Conservation (phyloP, 2,329 filamentous ascomycete genomes). For the Metarhizium anisopliae region DNA sequence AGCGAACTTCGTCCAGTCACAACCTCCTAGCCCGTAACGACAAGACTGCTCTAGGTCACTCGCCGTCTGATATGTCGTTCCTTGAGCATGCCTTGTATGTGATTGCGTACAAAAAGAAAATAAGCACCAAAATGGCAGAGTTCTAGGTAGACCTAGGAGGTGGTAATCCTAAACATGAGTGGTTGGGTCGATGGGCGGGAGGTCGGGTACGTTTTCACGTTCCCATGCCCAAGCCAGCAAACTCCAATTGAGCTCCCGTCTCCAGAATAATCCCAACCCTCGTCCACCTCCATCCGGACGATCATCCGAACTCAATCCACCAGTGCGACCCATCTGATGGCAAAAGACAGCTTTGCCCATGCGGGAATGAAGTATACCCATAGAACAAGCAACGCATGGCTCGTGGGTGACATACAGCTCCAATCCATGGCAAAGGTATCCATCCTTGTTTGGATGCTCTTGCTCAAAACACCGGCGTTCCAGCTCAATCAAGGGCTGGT, state of each 20-base stretch:
- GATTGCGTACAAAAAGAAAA: neutral
- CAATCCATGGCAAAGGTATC: constrained; percentile 88
- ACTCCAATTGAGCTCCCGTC: constrained; percentile 78
- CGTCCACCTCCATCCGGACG: constrained; percentile 46
- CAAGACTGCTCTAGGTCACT: neutral
- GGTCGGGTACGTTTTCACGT: constrained; percentile 29
- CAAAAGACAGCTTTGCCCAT: constrained; percentile 82
- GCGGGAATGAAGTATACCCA: constrained; percentile 90
- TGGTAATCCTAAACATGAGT: constrained; percentile 41
- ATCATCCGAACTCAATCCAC: constrained; percentile 73
- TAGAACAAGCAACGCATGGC: constrained; percentile 92
- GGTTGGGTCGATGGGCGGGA: constrained; percentile 35
- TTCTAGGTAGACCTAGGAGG: constrained; percentile 28
- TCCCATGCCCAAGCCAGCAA: constrained; percentile 73
- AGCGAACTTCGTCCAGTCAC: neutral
- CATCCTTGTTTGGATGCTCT: constrained; percentile 61
- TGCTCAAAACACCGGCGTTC: constrained; percentile 54
- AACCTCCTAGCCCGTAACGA: neutral
- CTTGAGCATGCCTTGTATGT: neutral
- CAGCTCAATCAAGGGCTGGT: constrained; percentile 57
- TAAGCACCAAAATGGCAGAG: constrained; percentile 14
- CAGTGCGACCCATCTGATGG: constrained; percentile 68
- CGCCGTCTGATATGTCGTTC: constrained; percentile 5
- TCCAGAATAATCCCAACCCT: constrained; percentile 62
- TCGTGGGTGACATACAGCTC: constrained; percentile 94